Conservation (phyloP, 352 stramenopile species). For the Phytophthora cryptogea region DNA sequence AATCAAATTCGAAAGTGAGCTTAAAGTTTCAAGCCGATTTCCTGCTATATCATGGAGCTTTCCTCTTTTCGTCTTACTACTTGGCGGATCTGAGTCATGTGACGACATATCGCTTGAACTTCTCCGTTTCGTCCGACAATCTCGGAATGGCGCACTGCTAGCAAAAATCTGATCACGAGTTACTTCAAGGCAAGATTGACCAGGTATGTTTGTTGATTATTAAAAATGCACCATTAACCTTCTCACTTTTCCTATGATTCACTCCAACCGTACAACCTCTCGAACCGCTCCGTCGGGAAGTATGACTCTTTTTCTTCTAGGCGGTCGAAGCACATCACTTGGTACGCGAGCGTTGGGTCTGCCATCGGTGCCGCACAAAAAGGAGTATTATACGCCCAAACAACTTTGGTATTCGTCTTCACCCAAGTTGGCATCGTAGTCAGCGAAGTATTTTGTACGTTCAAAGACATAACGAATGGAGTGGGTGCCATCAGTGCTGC, state of each 20-base stretch:
- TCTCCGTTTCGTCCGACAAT: constrained; percentile 26
- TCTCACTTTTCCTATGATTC: too few relatives aligned
- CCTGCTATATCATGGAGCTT: too few relatives aligned
- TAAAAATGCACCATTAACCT: too few relatives aligned
- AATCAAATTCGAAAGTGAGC: constrained; percentile 35
- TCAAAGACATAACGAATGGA: constrained; percentile 24
- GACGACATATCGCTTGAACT: constrained; percentile 11
- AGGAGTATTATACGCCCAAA: constrained; percentile 17
- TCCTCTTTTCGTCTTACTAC: constrained; percentile 12
- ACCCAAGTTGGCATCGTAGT: constrained; percentile 18
- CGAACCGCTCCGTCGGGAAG: constrained; percentile 9
- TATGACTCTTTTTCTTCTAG: not conserved
- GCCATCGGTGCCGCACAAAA: constrained; percentile 15
- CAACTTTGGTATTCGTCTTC: constrained; percentile 23
- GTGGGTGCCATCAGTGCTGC: constrained; percentile 11
- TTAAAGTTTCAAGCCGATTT: not conserved
- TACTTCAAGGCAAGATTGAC: constrained; percentile 11
- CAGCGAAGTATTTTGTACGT: constrained; percentile 17
- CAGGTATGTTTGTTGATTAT: too few relatives aligned
- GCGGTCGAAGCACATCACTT: constrained; percentile 26
- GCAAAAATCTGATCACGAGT: constrained; percentile 23
- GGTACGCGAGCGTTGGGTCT: constrained; percentile 15
- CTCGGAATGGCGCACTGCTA: constrained; percentile 26
- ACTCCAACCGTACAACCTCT: not conserved
- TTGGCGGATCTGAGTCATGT: constrained; percentile 25